These are phyloP conservation scores for Fusarium luffae DNA, from an alignment of 2,329 filamentous ascomycete species.

Conservation along the genomic window DNA sequence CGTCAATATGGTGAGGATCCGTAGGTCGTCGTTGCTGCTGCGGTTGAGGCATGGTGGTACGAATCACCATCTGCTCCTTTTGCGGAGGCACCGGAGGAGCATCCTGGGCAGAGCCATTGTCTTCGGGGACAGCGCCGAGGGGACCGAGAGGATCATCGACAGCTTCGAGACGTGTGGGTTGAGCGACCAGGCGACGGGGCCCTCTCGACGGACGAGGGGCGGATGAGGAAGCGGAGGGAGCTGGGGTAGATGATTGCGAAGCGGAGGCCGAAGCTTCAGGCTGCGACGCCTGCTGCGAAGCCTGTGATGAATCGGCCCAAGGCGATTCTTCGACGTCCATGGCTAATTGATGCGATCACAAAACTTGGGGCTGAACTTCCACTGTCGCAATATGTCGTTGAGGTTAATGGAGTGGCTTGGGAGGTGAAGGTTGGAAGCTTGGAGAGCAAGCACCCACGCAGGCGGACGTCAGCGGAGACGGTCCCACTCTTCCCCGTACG, in stretches of 20 bases:
- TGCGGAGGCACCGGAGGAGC: conserved; percentile 76
- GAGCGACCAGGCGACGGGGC: conserved; percentile 75
- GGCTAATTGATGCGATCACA: conserved; percentile 26
- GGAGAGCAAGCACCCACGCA: conserved; percentile 29
- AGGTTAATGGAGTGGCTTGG: conserved; percentile 16
- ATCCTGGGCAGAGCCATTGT: conserved; percentile 52
- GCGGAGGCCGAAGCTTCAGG: conserved; percentile 45
- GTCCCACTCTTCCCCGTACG: conserved; percentile 36
- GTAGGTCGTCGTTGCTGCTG: conserved; percentile 58
- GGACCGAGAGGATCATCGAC: conserved; percentile 83
- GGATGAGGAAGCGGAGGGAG: conserved; percentile 47
- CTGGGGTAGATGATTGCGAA: conserved; percentile 46
- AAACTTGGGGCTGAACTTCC: conserved; percentile 7
- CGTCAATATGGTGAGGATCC: conserved; percentile 74
- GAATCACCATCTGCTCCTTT: conserved; percentile 73
- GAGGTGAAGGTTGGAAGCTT: conserved; percentile 42
- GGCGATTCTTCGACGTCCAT: conserved; percentile 66
- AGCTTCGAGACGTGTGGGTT: conserved; percentile 81
- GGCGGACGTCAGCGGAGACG: conserved; percentile 40
- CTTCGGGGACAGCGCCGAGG: conserved; percentile 72
- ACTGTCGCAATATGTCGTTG: conserved; percentile 15
- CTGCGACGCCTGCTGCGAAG: conserved; percentile 50
- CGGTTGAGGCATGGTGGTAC: conserved; percentile 64
- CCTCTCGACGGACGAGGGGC: conserved; percentile 58
- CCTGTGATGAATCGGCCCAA: conserved; percentile 61